Percentiles rank a stretch among this genome's conserved stretches.
phyloP scores from a whole-genome alignment of 2,329 filamentous ascomycete genomes.

The Hymenoscyphus occultus region DNA sequence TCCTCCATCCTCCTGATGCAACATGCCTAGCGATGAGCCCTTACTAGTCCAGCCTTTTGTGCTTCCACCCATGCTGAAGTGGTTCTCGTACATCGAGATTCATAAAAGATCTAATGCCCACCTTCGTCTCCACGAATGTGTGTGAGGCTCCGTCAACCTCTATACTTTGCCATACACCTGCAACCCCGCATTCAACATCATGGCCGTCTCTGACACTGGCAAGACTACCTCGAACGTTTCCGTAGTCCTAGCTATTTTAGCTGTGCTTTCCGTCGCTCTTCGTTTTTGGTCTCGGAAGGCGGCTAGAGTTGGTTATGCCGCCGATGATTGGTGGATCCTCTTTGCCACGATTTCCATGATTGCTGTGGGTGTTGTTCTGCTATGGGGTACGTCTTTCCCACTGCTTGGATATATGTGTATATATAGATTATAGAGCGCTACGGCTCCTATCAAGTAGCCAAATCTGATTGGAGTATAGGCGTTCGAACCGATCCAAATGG shows the following conservation, averaged over 20 bases:
- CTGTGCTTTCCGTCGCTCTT: slow-evolving; percentile 12
- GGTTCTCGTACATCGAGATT: background rate
- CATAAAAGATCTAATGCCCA: background rate
- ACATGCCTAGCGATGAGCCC: background rate
- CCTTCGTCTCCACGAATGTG: background rate
- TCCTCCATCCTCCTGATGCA: background rate
- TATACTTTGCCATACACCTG: background rate
- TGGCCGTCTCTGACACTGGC: background rate
- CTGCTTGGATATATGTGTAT: background rate
- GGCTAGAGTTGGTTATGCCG: slow-evolving; percentile 11
- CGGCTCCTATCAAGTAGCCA: background rate
- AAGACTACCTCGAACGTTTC: background rate
- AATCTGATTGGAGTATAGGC: background rate
- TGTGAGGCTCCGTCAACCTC: background rate
- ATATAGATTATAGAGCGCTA: background rate
- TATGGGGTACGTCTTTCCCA: background rate
- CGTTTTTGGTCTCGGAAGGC: slow-evolving; percentile 14
- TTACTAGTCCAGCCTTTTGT: background rate
- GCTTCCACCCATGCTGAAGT: background rate
- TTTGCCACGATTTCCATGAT: background rate
- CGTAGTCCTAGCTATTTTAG: slow-evolving; percentile 3
- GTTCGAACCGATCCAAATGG: slow-evolving; percentile 4
- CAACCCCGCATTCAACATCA: background rate
- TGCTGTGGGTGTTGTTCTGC: background rate
- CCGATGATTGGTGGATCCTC: slow-evolving; percentile 20